Percentiles rank a stretch among this genome's conserved stretches.
Evolutionary conservation across 2,329 filamentous ascomycete species (phyloP).

Genomic region (Pseudogymnoascus sp.): DNA sequence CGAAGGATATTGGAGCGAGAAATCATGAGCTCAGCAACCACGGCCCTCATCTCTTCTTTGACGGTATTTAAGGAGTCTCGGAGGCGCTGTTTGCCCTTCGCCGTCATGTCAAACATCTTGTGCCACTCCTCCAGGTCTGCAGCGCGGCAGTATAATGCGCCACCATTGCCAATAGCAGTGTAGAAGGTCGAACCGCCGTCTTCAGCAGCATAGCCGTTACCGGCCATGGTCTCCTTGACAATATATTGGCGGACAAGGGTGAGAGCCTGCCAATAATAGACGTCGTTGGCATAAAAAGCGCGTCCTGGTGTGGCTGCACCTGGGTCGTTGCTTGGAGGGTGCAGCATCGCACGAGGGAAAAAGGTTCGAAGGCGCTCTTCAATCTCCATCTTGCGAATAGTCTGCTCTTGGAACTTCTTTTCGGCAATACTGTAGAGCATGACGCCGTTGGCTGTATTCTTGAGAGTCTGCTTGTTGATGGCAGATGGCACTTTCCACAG

Average conservation of each 20-base stretch:
- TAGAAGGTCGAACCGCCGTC: slow-evolving; percentile 24
- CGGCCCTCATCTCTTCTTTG: slow-evolving; percentile 15
- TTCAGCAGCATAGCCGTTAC: slow-evolving; percentile 16
- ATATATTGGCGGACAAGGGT: slow-evolving; percentile 21
- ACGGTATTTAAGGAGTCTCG: slow-evolving; percentile 10
- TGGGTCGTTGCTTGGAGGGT: slow-evolving; percentile 8
- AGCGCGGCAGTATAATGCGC: slow-evolving; percentile 15
- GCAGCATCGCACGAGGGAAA: slow-evolving; percentile 20
- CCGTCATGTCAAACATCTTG: slow-evolving; percentile 17
- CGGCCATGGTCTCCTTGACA: slow-evolving; percentile 11
- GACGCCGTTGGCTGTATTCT: neutral
- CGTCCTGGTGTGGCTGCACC: slow-evolving; percentile 17
- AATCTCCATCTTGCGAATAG: slow-evolving; percentile 18
- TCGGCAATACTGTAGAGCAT: slow-evolving; percentile 15
- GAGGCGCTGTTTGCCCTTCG: slow-evolving; percentile 15
- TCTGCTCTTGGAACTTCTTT: slow-evolving; percentile 18
- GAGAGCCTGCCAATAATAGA: slow-evolving; percentile 24
- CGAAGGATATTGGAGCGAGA: slow-evolving; percentile 6
- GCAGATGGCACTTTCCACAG: slow-evolving; percentile 14
- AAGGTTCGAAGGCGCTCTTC: slow-evolving; percentile 19
- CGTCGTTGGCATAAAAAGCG: slow-evolving; percentile 22
- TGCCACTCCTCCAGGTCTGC: slow-evolving; percentile 14
- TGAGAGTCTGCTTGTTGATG: slow-evolving; percentile 14
- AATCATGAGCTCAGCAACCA: slow-evolving; percentile 16
- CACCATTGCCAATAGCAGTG: slow-evolving; percentile 14